Conservation (phyloP, 495 filamentous ascomycete genomes). For the Aspergillus sparsus region DNA sequence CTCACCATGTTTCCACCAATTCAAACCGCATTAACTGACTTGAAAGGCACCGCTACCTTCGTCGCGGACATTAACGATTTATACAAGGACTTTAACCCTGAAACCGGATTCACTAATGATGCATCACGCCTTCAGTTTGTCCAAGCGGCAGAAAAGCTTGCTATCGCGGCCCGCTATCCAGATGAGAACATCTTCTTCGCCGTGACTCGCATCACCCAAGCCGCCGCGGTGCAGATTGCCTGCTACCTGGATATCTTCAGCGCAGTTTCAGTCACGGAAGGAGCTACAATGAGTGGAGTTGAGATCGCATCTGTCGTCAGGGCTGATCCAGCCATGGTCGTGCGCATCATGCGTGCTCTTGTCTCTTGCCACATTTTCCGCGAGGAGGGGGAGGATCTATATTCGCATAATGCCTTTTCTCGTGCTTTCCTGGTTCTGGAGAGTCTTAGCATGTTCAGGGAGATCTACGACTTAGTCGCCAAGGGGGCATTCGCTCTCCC, state of each 20-base stretch:
- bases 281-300: background rate
- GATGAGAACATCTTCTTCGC: background rate
- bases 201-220: background rate
- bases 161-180: background rate
- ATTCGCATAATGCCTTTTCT: conserved; percentile 17
- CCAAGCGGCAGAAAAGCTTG: background rate
- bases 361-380: conserved; percentile 9
- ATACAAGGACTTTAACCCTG: background rate
- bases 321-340: background rate
- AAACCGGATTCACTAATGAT: background rate
- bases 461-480: conserved; percentile 16
- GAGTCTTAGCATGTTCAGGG: conserved; percentile 16
- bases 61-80: background rate
- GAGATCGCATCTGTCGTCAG: background rate
- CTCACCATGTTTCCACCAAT: too few species aligned
- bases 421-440: conserved; percentile 12
- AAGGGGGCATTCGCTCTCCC: background rate
- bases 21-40: background rate
- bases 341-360: conserved; percentile 18
- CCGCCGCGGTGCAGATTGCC: background rate
- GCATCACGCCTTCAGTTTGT: background rate
- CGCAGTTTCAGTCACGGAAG: background rate
- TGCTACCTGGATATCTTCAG: background rate
- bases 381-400: conserved; percentile 11
- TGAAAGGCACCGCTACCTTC: background rate